Base-by-base conservation (phyloP, 1,139 yeast species). In the Protomyces lactucae-debilis region DNA sequence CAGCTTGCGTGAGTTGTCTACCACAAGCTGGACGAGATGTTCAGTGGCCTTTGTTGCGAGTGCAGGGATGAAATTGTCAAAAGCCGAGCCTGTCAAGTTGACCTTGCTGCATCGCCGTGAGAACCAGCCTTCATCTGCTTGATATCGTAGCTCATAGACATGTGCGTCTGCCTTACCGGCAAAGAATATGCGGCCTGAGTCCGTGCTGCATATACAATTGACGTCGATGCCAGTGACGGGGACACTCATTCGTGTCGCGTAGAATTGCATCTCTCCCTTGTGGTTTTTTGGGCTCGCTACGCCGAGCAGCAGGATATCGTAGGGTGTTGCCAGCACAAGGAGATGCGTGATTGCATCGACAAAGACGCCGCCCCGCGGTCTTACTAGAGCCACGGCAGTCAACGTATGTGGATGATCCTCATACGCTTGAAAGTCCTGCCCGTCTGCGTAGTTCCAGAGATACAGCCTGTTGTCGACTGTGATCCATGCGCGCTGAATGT, bases 61-160 rank as follows among this genome's bases (percentile, higher is more conserved):
- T 12, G 68, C 52, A 2, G 69, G 70, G 16, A 65, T 52, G 48
- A 69, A 66, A 14, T 67, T 63, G 35, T 65, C 68, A 10, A 63
- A 14, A 1, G 64, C 37, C 3, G 69, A 57, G 16, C 75, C 68
- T 3, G 79, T 76, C 55, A 73, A 80, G 73, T 97, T 89, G 39
- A 86, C 83, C 73, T 90, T 91, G 69, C 85, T 85, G 72, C 96
- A 89, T 71, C 85, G 87, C 72, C 88, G 87, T 68, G 86, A 85
- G 72, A 90, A 90, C 88, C 97, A 93, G 60, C 90, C 87, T 56
- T 92, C 93, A 45, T 87, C 84, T 68, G 86, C 87, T n/a, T 92
- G 83, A 73, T 95, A 95, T 67, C 84, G 86, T 65, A 93, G 79
- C 72, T 90, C 91, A 96, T 97, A 93, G 57, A 95, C 80, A 70